Percentiles rank a stretch among this genome's conserved stretches.
Evolutionary conservation across 192 early-diverging fungal genomes (phyloP).

Genomic region (Backusella circina): DNA sequence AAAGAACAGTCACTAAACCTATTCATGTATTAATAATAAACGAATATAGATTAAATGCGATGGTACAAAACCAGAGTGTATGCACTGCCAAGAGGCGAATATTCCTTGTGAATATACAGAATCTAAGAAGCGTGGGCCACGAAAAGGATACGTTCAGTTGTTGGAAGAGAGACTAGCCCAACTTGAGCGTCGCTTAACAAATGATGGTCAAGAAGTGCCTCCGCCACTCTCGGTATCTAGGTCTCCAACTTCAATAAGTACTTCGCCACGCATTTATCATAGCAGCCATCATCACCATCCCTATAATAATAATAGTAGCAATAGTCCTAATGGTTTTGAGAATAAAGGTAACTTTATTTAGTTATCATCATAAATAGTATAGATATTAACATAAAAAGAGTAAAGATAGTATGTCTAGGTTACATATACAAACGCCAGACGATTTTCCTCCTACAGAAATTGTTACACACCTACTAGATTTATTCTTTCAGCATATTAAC

Average conservation of each 20-base stretch:
- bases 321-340: not conserved
- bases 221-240: not conserved
- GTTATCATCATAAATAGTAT: not conserved
- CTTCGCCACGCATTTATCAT: not conserved
- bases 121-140: conserved; percentile 22
- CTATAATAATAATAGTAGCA: not conserved
- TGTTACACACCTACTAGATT: conserved; percentile 38
- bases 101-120: conserved; percentile 14
- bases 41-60: conserved; percentile 26
- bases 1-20: not conserved
- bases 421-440: not conserved
- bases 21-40: not conserved
- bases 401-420: not conserved
- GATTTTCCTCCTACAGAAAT: conserved; percentile 42
- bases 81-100: conserved; percentile 20
- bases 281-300: not conserved
- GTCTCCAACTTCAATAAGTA: not conserved
- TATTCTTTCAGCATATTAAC: conserved; percentile 47
- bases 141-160: conserved; percentile 32
- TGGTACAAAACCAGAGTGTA: conserved; percentile 25
- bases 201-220: not conserved
- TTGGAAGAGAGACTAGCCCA: conserved; percentile 27
- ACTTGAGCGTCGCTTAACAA: conserved; percentile 12
- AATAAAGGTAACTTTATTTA: not conserved
- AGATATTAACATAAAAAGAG: not conserved